Percentiles rank a stretch among this genome's conserved stretches.
Conservation (phyloP, 2,329 filamentous ascomycete species). For the Fusarium anthophilum region DNA sequence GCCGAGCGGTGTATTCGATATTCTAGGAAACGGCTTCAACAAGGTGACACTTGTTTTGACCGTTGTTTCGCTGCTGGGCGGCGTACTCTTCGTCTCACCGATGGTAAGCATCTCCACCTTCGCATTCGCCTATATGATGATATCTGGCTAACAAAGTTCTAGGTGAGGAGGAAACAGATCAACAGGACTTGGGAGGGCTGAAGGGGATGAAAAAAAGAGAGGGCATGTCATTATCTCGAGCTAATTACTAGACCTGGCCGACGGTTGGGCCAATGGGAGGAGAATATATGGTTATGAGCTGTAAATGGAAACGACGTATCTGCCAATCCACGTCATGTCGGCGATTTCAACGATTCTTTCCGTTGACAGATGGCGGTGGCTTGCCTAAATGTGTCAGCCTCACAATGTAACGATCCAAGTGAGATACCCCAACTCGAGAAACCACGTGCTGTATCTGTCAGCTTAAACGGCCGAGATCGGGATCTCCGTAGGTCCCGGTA, state of each 20-base stretch:
- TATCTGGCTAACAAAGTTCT: conserved; percentile 45
- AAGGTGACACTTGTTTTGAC: conserved; percentile 87
- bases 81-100: conserved; percentile 81
- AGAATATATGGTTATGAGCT: conserved; percentile 27
- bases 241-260: conserved; percentile 24
- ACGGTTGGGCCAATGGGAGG: conserved; percentile 15
- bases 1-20: conserved; percentile 92
- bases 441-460: conserved; percentile 1
- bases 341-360: background rate
- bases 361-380: conserved; percentile 1
- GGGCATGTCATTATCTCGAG: conserved; percentile 29
- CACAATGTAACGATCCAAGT: conserved; percentile 21
- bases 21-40: conserved; percentile 92
- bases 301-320: conserved; percentile 37
- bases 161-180: conserved; percentile 74
- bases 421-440: background rate
- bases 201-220: conserved; percentile 18
- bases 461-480: conserved; percentile 4
- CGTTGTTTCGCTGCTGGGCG: conserved; percentile 79
- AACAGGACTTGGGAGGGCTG: conserved; percentile 68
- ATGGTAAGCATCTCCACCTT: conserved; percentile 71
- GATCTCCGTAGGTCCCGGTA: background rate
- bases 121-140: background rate
- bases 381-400: conserved; percentile 18
- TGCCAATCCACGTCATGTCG: background rate